A percentile compares a stretch with the other conserved stretches of the same genome.
Evolutionary conservation across 2,329 filamentous ascomycete species (phyloP).

Genomic region (Cercospora beticola): DNA sequence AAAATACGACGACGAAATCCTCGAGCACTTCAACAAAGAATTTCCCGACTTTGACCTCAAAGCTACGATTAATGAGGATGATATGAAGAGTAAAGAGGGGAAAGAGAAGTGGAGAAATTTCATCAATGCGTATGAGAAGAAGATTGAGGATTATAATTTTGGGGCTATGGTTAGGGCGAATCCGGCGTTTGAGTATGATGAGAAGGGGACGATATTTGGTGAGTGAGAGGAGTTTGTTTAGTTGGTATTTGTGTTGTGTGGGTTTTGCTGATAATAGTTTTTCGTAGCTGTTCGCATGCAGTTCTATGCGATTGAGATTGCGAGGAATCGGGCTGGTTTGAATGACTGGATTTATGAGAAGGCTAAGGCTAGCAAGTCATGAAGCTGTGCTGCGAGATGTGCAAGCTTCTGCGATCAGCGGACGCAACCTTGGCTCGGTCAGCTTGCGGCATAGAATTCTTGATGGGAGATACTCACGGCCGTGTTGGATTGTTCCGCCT

Average conservation of each 20-base stretch:
- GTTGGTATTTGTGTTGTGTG: not conserved
- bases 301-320: slow-evolving; percentile 77
- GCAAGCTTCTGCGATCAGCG: not conserved
- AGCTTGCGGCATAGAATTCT: not conserved
- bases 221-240: slow-evolving; percentile 31
- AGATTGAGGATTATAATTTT: slow-evolving; percentile 96
- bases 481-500: not conserved
- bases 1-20: slow-evolving; percentile 92
- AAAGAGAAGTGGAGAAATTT: slow-evolving; percentile 96
- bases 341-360: slow-evolving; percentile 98
- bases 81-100: slow-evolving; percentile 95
- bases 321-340: slow-evolving; percentile 78
- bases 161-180: slow-evolving; percentile 85
- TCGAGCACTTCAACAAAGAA: slow-evolving; percentile 78
- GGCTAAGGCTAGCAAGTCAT: slow-evolving; percentile 54
- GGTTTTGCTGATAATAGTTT: not conserved
- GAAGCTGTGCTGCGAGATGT: not conserved
- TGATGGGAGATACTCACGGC: not conserved
- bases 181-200: slow-evolving; percentile 78
- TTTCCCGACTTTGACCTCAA: slow-evolving; percentile 92
- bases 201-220: slow-evolving; percentile 92
- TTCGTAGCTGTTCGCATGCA: slow-evolving; percentile 67
- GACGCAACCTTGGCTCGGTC: not conserved
- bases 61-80: slow-evolving; percentile 78
- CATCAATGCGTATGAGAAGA: slow-evolving; percentile 91